Conservation (phyloP, 2,329 filamentous ascomycete genomes). For the Zymoseptoria tritici region DNA sequence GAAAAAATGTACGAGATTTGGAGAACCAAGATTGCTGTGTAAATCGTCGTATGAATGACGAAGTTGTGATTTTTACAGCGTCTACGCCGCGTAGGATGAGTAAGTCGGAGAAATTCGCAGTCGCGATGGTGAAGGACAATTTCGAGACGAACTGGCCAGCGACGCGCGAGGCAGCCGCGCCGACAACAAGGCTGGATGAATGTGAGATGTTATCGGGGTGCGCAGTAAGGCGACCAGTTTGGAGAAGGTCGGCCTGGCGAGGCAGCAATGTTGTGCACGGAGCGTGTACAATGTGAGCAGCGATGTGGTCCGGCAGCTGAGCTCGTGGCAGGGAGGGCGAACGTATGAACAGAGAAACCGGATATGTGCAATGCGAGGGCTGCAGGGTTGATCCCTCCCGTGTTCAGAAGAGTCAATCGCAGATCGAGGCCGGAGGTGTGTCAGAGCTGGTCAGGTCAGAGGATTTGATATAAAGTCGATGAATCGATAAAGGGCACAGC, state of each 20-base stretch:
- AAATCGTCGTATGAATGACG: slow-evolving; percentile 15
- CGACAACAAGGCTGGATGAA: background rate
- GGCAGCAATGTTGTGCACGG: background rate
- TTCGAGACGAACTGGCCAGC: background rate
- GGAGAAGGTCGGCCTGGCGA: background rate
- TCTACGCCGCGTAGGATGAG: slow-evolving; percentile 1
- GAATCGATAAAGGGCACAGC: slow-evolving; percentile 2
- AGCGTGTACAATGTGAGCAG: background rate
- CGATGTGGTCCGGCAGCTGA: slow-evolving; percentile 12
- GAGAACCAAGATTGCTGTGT: slow-evolving; percentile 18
- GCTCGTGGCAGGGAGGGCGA: slow-evolving; percentile 14
- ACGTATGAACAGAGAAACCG: slow-evolving; percentile 18
- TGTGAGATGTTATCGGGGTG: background rate
- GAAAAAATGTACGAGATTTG: slow-evolving; percentile 18
- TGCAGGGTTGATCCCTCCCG: slow-evolving; percentile 20
- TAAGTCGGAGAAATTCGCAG: background rate
- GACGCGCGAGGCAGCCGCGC: background rate
- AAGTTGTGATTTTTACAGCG: slow-evolving; percentile 4
- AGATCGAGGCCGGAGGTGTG: background rate
- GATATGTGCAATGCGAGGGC: slow-evolving; percentile 18
- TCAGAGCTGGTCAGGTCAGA: background rate
- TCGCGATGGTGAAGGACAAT: slow-evolving; percentile 4
- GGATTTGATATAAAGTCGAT: slow-evolving; percentile 6
- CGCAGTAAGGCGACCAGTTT: background rate
- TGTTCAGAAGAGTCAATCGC: slow-evolving; percentile 13